phyloP scores from a whole-genome alignment of 176 grass and related monocot species.

The Olyra latifolia region DNA sequence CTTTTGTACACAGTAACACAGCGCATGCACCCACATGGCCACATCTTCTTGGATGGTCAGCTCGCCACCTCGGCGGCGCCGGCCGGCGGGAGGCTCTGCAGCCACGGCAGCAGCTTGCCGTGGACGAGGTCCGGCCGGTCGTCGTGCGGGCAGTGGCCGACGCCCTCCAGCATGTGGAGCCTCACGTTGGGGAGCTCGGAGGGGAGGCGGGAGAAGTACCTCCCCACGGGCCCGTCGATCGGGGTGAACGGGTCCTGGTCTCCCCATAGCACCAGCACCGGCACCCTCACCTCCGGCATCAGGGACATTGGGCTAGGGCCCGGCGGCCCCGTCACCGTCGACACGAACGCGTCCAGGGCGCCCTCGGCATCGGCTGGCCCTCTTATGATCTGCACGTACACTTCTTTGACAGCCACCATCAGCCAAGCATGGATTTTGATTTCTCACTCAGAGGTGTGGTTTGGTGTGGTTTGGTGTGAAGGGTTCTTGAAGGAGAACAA shows the following conservation, averaged over 20 bases:
- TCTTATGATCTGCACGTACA: slow-evolving; percentile 61
- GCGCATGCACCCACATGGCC: not conserved
- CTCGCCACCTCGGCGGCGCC: not conserved
- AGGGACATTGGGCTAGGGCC: slow-evolving; percentile 68
- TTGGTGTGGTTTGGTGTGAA: too few species aligned
- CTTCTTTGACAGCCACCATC: slow-evolving; percentile 6
- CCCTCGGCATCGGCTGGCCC: slow-evolving; percentile 66
- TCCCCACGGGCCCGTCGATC: slow-evolving; percentile 87
- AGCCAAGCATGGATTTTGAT: not conserved
- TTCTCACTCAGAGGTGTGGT: not conserved
- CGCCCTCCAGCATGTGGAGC: slow-evolving; percentile 65
- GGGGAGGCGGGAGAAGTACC: slow-evolving; percentile 69
- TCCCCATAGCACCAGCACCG: slow-evolving; percentile 81
- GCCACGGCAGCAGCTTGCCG: slow-evolving; percentile 73
- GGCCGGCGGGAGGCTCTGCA: slow-evolving; percentile 43
- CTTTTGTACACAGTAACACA: not conserved
- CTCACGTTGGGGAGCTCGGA: slow-evolving; percentile 57
- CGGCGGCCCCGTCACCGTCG: slow-evolving; percentile 79
- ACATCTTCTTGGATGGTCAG: not conserved
- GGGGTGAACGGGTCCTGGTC: slow-evolving; percentile 88
- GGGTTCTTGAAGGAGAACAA: too few species aligned
- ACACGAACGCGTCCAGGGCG: slow-evolving; percentile 88
- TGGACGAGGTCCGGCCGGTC: slow-evolving; percentile 85
- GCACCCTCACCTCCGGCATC: slow-evolving; percentile 66
- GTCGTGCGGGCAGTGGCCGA: slow-evolving; percentile 92